These are phyloP conservation scores for Cadophora malorum DNA, from an alignment of 2,329 filamentous ascomycete species.

Conservation along the genomic window DNA sequence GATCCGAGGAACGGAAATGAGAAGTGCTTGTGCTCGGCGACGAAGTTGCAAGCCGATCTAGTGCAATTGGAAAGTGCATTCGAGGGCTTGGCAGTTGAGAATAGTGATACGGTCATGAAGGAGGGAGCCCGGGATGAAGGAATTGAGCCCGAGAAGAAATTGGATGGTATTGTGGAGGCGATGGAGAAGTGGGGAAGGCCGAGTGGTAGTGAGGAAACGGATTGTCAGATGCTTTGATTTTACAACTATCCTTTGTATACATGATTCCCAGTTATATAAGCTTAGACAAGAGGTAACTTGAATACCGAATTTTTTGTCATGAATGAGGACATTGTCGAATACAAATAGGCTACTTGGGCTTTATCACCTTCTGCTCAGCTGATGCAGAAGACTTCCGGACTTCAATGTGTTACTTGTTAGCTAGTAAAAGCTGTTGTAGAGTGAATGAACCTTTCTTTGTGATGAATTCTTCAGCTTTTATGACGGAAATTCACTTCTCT, in stretches of 20 bases:
- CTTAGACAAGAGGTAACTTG: too few species aligned
- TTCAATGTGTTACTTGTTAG: too few species aligned
- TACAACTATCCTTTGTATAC: neutral
- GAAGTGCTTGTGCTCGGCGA: neutral
- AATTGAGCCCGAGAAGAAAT: neutral
- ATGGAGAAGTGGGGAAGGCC: neutral
- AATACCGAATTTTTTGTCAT: too few species aligned
- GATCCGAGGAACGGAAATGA: neutral
- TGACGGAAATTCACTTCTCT: too few species aligned
- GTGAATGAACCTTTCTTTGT: too few species aligned
- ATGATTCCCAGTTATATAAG: too few species aligned
- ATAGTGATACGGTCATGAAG: neutral
- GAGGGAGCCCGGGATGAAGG: neutral
- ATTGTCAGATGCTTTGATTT: neutral
- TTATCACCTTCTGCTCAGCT: too few species aligned
- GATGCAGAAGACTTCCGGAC: too few species aligned
- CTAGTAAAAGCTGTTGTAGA: too few species aligned
- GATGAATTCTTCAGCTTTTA: too few species aligned
- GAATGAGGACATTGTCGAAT: too few species aligned
- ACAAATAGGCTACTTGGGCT: too few species aligned
- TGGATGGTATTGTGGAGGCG: neutral
- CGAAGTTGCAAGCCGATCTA: neutral
- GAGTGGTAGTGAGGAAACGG: neutral
- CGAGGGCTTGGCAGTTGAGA: neutral
- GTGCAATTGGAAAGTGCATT: neutral